A percentile compares a stretch with the other conserved stretches of the same genome.
phyloP scores from a whole-genome alignment of 2,329 filamentous ascomycete species.

The Acrocalymma vagum region DNA sequence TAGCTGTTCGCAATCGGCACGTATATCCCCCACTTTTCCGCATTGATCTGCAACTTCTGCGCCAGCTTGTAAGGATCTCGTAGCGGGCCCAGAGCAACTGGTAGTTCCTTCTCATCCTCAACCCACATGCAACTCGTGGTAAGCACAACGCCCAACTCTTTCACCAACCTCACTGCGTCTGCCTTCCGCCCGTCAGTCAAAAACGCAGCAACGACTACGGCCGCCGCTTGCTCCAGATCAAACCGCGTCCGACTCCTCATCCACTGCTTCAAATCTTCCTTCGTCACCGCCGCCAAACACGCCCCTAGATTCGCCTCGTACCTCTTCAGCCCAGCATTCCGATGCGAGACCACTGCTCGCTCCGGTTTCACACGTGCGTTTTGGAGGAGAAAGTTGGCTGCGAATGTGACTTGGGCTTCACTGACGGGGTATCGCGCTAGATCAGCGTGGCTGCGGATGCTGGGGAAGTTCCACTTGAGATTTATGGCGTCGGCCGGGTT shows the following conservation, averaged over 20 bases:
- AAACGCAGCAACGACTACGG: slow-evolving; percentile 23
- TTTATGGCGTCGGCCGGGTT: no score
- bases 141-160: slow-evolving; percentile 10
- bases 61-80: neutral
- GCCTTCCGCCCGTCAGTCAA: slow-evolving; percentile 9
- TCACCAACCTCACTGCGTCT: slow-evolving; percentile 12
- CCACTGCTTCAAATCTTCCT: slow-evolving; percentile 17
- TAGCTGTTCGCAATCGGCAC: slow-evolving; percentile 5
- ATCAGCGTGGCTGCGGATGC: no score
- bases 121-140: slow-evolving; percentile 17
- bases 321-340: neutral
- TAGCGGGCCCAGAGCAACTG: neutral
- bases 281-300: slow-evolving; percentile 3
- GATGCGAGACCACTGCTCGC: no score
- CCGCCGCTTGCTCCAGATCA: slow-evolving; percentile 27
- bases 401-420: no score
- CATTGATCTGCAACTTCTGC: slow-evolving; percentile 4
- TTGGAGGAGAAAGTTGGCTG: no score
- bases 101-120: neutral
- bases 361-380: no score
- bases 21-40: neutral
- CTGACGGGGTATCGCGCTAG: no score
- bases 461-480: no score
- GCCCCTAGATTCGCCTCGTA: slow-evolving; percentile 14
- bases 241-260: slow-evolving; percentile 13